Base-by-base conservation (phyloP, 2,329 filamentous ascomycete genomes). In the Myotisia sp. region DNA sequence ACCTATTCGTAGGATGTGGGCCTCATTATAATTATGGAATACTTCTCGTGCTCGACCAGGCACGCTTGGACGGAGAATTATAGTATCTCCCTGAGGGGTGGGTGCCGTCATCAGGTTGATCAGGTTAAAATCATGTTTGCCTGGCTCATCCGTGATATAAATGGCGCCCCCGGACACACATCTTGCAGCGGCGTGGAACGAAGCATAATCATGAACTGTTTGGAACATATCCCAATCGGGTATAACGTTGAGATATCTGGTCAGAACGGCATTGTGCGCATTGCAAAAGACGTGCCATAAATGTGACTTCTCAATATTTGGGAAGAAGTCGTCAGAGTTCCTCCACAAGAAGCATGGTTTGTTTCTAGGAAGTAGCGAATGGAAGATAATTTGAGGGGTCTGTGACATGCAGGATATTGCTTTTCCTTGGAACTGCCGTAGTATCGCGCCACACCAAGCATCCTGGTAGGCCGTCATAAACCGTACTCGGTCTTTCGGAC, bases 271-370 rank as follows among this genome's bases (percentile, higher is more conserved):
- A 52, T 92, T 94, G 56, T 94, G 81, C 0, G 87, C 87, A 51
- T 95, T 98, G 42, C 79, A 74, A 65, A 92, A 98, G 22, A 95
- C 70, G 54, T 98, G 90, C 87, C 90, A 98, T 0, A 86, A 73
- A 42, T 98, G 90, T 5, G 79, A 84, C 0, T 74, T 70, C 0
- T 77, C 71, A 3, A 85, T 70, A 28, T 85, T 73, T 0, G 90
- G 90, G 55, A 92, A 94, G 65, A 86, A 98, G 57, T 95, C 63
- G 35, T 77, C 86, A 1, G 82, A 92, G 58, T 92, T 95, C 29
- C 90, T 79, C 12, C 85, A 70, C 0, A 86, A 64, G 16, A 92
- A 67, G 0, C 73, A 65, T 0, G 82, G 81, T 32, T 75, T 74
- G 51, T 79, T 82, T n/a, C 66, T 71, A 1, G 80, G 80, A 16